Evolutionary conservation across 2,329 filamentous ascomycete genomes (phyloP).

Genomic region (Tolypocladium sp.): DNA sequence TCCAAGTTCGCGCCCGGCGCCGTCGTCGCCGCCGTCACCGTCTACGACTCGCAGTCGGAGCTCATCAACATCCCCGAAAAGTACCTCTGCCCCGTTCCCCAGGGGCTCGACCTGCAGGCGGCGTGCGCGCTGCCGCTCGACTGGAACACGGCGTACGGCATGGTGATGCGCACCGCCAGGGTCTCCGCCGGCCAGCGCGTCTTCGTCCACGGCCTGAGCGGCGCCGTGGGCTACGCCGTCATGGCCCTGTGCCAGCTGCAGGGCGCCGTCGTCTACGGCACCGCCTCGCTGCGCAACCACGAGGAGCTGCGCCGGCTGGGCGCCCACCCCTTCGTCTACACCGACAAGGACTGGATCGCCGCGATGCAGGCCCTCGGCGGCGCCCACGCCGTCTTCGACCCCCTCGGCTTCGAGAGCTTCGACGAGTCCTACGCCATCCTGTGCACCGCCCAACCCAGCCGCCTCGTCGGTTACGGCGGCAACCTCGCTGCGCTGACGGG

Average conservation of each 20-base stretch:
- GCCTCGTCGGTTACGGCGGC: constrained; percentile 28
- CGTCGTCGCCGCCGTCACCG: constrained; percentile 24
- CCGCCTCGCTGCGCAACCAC: constrained; percentile 37
- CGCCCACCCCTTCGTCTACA: constrained; percentile 34
- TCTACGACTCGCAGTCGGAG: constrained; percentile 33
- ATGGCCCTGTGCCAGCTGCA: constrained; percentile 30
- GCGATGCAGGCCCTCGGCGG: constrained; percentile 35
- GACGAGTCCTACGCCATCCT: constrained; percentile 40
- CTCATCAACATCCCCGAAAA: constrained; percentile 37
- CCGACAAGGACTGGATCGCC: constrained; percentile 37
- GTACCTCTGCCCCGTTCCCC: constrained; percentile 32
- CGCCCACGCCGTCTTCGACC: constrained; percentile 36
- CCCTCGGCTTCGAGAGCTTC: constrained; percentile 40
- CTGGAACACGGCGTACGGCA: constrained; percentile 33
- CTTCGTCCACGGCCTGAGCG: constrained; percentile 41
- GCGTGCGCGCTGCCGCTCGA: constrained; percentile 32
- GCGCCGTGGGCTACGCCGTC: constrained; percentile 35
- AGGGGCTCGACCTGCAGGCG: constrained; percentile 28
- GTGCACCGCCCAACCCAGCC: constrained; percentile 19
- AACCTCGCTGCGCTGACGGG: constrained; percentile 21
- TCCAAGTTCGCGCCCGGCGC: constrained; percentile 21
- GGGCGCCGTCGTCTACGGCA: constrained; percentile 40
- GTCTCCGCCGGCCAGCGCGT: constrained; percentile 34
- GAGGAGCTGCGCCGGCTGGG: constrained; percentile 25
- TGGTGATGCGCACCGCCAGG: constrained; percentile 26